phyloP scores from a whole-genome alignment of 164 flowering plant genomes.

The Liquidambar formosana region DNA sequence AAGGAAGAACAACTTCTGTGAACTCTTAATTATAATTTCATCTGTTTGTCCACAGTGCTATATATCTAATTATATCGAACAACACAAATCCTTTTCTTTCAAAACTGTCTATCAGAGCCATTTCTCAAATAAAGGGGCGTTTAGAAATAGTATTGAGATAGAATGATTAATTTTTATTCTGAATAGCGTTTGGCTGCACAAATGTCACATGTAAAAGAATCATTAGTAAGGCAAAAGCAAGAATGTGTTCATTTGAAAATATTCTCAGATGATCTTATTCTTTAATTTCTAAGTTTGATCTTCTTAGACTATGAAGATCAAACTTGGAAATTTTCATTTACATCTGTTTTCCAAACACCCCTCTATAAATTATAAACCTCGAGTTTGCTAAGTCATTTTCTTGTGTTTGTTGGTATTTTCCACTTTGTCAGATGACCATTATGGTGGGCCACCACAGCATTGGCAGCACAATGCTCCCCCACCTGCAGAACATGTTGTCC shows the following conservation, averaged over 20 bases:
- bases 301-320: too few species aligned
- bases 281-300: too few species aligned
- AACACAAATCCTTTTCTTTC: too few species aligned
- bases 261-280: too few species aligned
- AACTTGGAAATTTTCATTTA: neutral
- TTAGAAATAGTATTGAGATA: neutral
- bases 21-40: too few species aligned
- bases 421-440: slow-evolving; percentile 41
- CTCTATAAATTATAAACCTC: neutral
- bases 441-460: slow-evolving; percentile 46
- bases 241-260: too few species aligned
- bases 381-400: neutral
- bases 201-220: neutral
- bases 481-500: slow-evolving; percentile 43
- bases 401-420: neutral
- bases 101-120: too few species aligned
- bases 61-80: too few species aligned
- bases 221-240: too few species aligned
- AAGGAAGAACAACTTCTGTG: too few species aligned
- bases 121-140: too few species aligned
- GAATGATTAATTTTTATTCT: neutral
- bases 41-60: too few species aligned
- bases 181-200: neutral
- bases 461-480: slow-evolving; percentile 71
- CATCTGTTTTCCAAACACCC: neutral